phyloP scores from a whole-genome alignment of 2,329 filamentous ascomycete genomes.

The Aspergillus glaucus region DNA sequence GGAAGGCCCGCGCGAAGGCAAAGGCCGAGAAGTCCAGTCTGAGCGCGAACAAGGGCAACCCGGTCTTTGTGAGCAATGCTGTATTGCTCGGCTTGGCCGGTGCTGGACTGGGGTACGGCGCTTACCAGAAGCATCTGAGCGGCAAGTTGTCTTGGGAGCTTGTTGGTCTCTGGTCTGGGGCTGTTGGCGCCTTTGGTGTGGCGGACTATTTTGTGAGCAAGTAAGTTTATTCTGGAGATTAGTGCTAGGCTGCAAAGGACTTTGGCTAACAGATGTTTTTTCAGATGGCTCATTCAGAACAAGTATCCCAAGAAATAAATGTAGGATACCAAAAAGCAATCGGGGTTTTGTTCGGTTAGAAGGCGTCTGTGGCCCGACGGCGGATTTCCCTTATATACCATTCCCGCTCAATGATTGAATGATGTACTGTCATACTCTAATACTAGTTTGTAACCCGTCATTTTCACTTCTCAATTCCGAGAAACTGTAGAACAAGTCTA shows the following conservation, averaged over 20 bases:
- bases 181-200: constrained; percentile 38
- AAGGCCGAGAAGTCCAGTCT: constrained; percentile 24
- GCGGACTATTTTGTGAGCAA: constrained; percentile 47
- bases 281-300: constrained; percentile 46
- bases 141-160: constrained; percentile 43
- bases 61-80: constrained; percentile 43
- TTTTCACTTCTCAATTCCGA: too few species aligned
- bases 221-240: constrained; percentile 27
- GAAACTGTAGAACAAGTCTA: too few species aligned
- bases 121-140: constrained; percentile 40
- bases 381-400: too few species aligned
- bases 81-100: constrained; percentile 35
- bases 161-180: constrained; percentile 37
- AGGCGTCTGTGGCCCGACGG: background rate
- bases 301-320: constrained; percentile 44
- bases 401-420: too few species aligned
- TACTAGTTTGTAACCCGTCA: too few species aligned
- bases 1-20: constrained; percentile 29
- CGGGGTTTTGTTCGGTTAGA: background rate
- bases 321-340: background rate
- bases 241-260: background rate
- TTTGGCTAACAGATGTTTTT: constrained; percentile 7
- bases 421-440: too few species aligned
- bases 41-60: constrained; percentile 39
- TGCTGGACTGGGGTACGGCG: constrained; percentile 42